Conservation (phyloP, 2,329 filamentous ascomycete species). For the Aspergillus aculeatinus region DNA sequence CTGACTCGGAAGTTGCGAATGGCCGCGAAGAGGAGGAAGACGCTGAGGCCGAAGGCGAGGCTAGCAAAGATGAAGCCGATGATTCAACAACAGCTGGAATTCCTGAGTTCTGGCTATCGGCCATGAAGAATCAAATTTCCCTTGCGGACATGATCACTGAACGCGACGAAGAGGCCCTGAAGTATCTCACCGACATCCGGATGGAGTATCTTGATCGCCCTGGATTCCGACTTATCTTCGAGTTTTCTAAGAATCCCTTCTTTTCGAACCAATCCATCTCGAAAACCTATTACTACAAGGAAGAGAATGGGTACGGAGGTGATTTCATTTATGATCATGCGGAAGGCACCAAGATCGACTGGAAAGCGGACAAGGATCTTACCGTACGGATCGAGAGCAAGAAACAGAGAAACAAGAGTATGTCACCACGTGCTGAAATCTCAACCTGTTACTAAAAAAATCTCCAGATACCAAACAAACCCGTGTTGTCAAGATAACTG, state of each 20-base stretch:
- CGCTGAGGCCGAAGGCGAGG: constrained; percentile 57
- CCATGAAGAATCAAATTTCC: constrained; percentile 99
- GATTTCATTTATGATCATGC: constrained; percentile 99
- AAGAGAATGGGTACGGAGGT: constrained; percentile 95
- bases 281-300: constrained; percentile 99
- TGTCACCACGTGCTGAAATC: constrained; percentile 33
- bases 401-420: constrained; percentile 99
- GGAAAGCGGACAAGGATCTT: constrained; percentile 89
- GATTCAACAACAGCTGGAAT: constrained; percentile 68
- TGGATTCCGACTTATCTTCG: constrained; percentile 97
- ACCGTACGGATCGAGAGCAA: constrained; percentile 96
- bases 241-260: constrained; percentile 91
- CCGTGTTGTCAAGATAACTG: constrained; percentile 97
- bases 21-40: constrained; percentile 77
- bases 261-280: constrained; percentile 97
- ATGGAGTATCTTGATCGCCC: constrained; percentile 99
- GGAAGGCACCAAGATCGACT: constrained; percentile 96
- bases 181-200: constrained; percentile 85
- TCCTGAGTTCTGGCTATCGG: constrained; percentile 98
- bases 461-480: constrained; percentile 93
- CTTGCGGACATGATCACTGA: constrained; percentile 99
- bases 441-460: constrained; percentile 17
- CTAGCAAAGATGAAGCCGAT: constrained; percentile 48
- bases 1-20: constrained; percentile 79
- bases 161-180: constrained; percentile 89